Base-by-base conservation (phyloP, 192 early-diverging fungal genomes). In the Umbelopsis sp. region DNA sequence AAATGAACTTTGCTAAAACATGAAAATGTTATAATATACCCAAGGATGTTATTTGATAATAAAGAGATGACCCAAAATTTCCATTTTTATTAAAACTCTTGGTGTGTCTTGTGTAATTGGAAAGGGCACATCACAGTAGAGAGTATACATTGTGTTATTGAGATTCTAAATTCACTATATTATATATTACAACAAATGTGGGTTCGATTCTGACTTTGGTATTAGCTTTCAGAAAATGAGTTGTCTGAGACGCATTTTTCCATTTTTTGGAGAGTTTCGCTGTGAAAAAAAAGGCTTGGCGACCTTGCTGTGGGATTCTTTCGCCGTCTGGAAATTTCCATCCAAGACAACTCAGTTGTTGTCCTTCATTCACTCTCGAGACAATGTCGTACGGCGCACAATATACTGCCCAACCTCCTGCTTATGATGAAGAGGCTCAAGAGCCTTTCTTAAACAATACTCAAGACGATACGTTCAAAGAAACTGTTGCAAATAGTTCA, bases 381-480 rank as follows among this genome's bases (percentile, higher is more conserved):
- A 9, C 22, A 62, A 62, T 62, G 56, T 62, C 56, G 26, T 62
- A 62, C 56, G 56, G 56, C 17, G 29, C 29, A 29, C 56, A 26
- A 9, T 70, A 70, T 62, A 41, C 54, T 12, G 62, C 68, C 12
- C 62, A 72, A 38, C 77, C 77, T 65, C 77, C 77, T 47, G 52
- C 69, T 50, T 78, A 78, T 45, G 77, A 78, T 14, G 69, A 66
- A 22, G 77, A 78, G 53, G 34, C 71, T 0, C 22, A 47, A 17
- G 69, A 74, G 21, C 77, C 77, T 34, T 62, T 62, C 29, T 34
- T 62, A 31, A 32, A 32, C 17, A 29, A 62, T 20, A 20, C 56
- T 14, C 29, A 32, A 62, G 76, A 77, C 26, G 76, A 77, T 45
- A 77, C 73, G 71, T 78, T 68, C 51, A 78, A 78, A 29, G 71